phyloP scores from a whole-genome alignment of 2,329 filamentous ascomycete genomes.

The Botrytis galanthina region DNA sequence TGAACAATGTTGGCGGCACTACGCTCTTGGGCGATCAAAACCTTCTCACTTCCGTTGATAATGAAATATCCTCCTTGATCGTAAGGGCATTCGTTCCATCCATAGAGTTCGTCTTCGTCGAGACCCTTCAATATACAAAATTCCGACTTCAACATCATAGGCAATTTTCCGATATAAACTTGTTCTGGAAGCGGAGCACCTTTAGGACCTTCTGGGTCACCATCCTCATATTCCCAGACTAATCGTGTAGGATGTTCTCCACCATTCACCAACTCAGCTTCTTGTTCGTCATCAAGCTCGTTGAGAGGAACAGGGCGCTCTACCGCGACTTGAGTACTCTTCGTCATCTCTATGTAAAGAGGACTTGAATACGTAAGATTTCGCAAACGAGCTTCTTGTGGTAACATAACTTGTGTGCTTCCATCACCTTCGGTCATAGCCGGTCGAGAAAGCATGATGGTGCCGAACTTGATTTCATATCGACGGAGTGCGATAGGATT shows the following conservation, averaged over 20 bases:
- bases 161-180: conserved; percentile 93
- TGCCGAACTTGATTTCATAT: conserved; percentile 93
- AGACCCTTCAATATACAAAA: conserved; percentile 87
- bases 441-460: conserved; percentile 82
- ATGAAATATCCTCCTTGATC: conserved; percentile 99
- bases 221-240: conserved; percentile 57
- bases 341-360: conserved; percentile 84
- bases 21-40: conserved; percentile 94
- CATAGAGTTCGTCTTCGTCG: conserved; percentile 80
- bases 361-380: conserved; percentile 95
- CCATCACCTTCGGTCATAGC: conserved; percentile 93
- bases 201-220: conserved; percentile 45
- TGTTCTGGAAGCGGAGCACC: conserved; percentile 45
- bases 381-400: conserved; percentile 91
- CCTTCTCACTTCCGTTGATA: conserved; percentile 98
- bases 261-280: conserved; percentile 53
- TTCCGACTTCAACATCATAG: conserved; percentile 97
- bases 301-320: conserved; percentile 67
- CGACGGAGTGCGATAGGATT: conserved; percentile 81
- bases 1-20: conserved; percentile 98
- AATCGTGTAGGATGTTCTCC: conserved; percentile 58
- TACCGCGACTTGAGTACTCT: conserved; percentile 78
- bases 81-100: conserved; percentile 94
- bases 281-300: conserved; percentile 66
- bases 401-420: conserved; percentile 78